Evolutionary conservation across 139 green algal genomes (phyloP), one percentile per base, ranked within the genome.

Genomic region (Pseudopediastrum boryanum): DNA sequence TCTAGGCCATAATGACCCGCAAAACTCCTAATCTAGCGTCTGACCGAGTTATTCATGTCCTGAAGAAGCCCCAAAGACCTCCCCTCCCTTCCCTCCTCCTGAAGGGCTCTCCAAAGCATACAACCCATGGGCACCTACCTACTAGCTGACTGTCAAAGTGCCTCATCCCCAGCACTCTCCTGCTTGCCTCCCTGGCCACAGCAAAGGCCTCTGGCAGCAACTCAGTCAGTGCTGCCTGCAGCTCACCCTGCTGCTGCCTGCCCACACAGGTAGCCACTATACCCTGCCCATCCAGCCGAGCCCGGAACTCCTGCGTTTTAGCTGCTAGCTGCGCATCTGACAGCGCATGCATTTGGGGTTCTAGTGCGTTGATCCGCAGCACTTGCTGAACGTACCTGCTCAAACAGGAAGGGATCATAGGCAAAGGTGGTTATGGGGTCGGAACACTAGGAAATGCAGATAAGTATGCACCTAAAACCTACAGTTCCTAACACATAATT

Each of bases 71-170:
- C n/a, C n/a, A n/a, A n/a, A n/a, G n/a, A n/a, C n/a, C n/a, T n/a
- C n/a, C n/a, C n/a, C n/a, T n/a, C n/a, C n/a, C n/a, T n/a, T n/a
- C n/a, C n/a, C n/a, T n/a, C n/a, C n/a, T n/a, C n/a, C n/a, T n/a
- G n/a, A n/a, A n/a, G n/a, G n/a, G n/a, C n/a, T n/a, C n/a, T n/a
- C n/a, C n/a, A n/a, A n/a, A n/a, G n/a, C n/a, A n/a, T n/a, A n/a
- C n/a, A n/a, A n/a, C n/a, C n/a, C n/a, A n/a, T n/a, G n/a, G 98
- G 80, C 95, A 93, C 1, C 92, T 31, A 64, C 87, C 67, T 58
- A 95, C 89, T 68, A 97, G 71, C 82, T 98, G 94, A 35, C 89
- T 92, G 76, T 99, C 96, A 84, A 94, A 99, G 82, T 96, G 96
- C 2, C 95, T 82, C 92, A 98, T 93, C 75, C 92, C 87, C 44